Base-by-base conservation (phyloP, 306 rosid genomes). In the Inga laurina region DNA sequence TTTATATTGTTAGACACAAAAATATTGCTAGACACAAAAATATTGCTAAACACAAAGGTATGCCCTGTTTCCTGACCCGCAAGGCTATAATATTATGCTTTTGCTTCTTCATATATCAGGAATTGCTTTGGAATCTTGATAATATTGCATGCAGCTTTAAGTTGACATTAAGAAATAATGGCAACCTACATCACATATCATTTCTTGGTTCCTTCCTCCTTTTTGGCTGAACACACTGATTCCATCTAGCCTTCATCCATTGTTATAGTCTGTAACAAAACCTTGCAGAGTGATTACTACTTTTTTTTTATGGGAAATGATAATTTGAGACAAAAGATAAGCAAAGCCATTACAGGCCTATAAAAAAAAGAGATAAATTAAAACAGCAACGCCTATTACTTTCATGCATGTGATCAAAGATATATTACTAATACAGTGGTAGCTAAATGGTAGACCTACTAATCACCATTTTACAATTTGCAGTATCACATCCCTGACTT, bases 21-120 rank as follows among this genome's bases (percentile, higher is more conserved):
- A 5, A 64, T 66, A 5, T 79, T 32, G 51, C 48, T 54, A 59
- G 57, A 64, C 30, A 57, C 34, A 32, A 74, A 86, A n/a, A 64
- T 66, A 5, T 79, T 32, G 51, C 48, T 54, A 59, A 59, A 64
- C 30, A 57, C 34, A 32, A 74, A 86, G 83, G 88, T 82, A 66
- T 51, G 77, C 45, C 37, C 7, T 48, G 34, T 49, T 74, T 65
- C 52, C 34, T 45, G 4, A 32, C 9, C 13, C n/a, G 13, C 11
- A 8, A 59, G 66, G 66, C 70, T 32, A 64, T n/a, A 57, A 64
- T 30, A 30, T 62, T 24, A 61, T 27, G 5, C 7, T 24, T 57
- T 59, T 59, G 66, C 19, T 45, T 11, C 49, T 45, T 7, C 8
- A 45, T 45, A 45, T 34, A 34, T 34, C 35, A 34, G 35, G 35